Base-by-base conservation (phyloP, 1,139 yeast species). In the Candida dubliniensis region DNA sequence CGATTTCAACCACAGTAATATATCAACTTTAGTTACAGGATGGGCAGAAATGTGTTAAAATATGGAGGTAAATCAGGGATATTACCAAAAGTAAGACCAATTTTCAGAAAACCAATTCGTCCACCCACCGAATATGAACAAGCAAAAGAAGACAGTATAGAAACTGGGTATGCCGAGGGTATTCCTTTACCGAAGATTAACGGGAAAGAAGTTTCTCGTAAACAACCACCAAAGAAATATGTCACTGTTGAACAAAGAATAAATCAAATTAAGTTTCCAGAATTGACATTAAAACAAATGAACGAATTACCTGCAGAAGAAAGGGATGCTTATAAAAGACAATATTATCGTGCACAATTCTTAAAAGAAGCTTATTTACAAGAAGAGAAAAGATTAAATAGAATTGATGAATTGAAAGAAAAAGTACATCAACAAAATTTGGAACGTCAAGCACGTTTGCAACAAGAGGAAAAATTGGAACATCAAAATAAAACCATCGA, bases 31-130 rank as follows among this genome's bases (percentile, higher is more conserved):
- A 4, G 3, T 6, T 24, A 30, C 5, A 10, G 9, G 23, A 76
- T 77, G 82, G 77, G 81, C 46, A 79, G 77, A 55, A 74, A 81
- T 46, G 69, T 72, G 24, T 59, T 77, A 38, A 77, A 72, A 54
- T 73, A 66, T 55, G 82, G 82, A 30, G 82, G 82, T n/a, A 86
- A 86, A 67, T 84, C 95, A 43, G 96, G 97, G 60, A 72, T 87
- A 40, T 75, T 90, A 53, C 97, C 97, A 42, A 75, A 71, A 47
- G 82, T 87, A 11, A 82, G 96, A 58, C 81, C 85, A 33, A 79
- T 85, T 33, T 77, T 86, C 68, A 84, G 81, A 57, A 58, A 57
- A 44, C 89, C 91, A 2, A 76, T 81, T 43, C 79, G 83, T 49
- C 84, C 88, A 8, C 60, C 59, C 38, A 67, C 65, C 7, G 62